Evolutionary conservation across 1,284 basidiomycete genomes (phyloP).

Genomic region (Trametes pubescens): DNA sequence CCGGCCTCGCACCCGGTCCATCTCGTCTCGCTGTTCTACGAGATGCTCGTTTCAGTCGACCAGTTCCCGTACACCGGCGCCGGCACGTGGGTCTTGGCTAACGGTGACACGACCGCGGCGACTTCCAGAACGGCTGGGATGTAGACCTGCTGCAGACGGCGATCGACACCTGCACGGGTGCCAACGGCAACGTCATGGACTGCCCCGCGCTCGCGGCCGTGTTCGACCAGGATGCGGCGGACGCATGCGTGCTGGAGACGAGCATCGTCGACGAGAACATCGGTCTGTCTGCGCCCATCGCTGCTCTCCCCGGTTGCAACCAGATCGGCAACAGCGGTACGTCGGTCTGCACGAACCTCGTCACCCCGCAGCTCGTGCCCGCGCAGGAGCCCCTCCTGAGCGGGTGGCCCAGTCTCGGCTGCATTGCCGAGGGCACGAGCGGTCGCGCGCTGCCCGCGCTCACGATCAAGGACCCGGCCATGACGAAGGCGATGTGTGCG

Average conservation of each 20-base stretch:
- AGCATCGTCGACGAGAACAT: conserved; percentile 39
- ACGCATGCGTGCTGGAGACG: conserved; percentile 36
- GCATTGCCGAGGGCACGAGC: conserved; percentile 40
- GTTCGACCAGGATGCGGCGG: conserved; percentile 35
- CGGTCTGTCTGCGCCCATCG: conserved; percentile 35
- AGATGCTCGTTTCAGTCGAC: conserved; percentile 38
- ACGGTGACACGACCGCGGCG: conserved; percentile 45
- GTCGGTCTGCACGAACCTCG: conserved; percentile 18
- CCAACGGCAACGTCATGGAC: conserved; percentile 35
- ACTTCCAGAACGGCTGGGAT: conserved; percentile 47
- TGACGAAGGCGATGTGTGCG: conserved; percentile 39
- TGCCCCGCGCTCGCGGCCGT: conserved; percentile 35
- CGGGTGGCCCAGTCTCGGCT: conserved; percentile 40
- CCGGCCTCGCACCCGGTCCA: conserved; percentile 42
- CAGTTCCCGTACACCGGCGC: conserved; percentile 36
- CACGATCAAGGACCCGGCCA: conserved; percentile 33
- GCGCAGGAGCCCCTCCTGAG: conserved; percentile 32
- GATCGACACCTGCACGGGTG: conserved; percentile 40
- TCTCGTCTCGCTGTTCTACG: conserved; percentile 45
- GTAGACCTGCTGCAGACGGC: conserved; percentile 39
- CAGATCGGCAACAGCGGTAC: conserved; percentile 36
- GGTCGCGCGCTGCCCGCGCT: conserved; percentile 40
- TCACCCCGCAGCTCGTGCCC: conserved; percentile 28
- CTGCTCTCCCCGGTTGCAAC: conserved; percentile 42
- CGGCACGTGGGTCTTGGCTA: conserved; percentile 43